Conservation (phyloP, 495 filamentous ascomycete genomes). For the Penicillium maclennaniae region DNA sequence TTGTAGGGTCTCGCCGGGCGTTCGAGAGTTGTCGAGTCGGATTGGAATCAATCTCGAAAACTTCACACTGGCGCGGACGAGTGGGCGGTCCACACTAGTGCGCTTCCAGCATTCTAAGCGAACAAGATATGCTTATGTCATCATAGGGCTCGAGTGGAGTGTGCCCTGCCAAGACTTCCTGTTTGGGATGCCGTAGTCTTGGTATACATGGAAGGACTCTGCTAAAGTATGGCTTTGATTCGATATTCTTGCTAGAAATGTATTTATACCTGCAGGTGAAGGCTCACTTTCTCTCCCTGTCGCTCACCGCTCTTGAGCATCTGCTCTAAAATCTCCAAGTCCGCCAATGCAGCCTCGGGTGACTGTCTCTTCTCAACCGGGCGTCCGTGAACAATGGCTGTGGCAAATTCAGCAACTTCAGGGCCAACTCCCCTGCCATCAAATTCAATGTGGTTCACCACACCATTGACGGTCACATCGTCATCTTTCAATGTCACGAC, state of each 20-base stretch:
- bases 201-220: neutral
- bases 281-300: constrained; percentile 43
- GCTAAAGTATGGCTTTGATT: neutral
- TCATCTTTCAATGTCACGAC: constrained; percentile 52
- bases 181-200: constrained; percentile 9
- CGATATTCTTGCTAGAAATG: neutral
- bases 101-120: constrained; percentile 40
- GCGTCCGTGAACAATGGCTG: constrained; percentile 45
- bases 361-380: constrained; percentile 51
- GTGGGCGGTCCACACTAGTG: constrained; percentile 39
- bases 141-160: constrained; percentile 17
- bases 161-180: constrained; percentile 29
- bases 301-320: constrained; percentile 61
- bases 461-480: constrained; percentile 50
- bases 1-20: constrained; percentile 44
- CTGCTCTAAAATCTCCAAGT: constrained; percentile 65
- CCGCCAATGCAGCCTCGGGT: constrained; percentile 63
- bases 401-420: constrained; percentile 65
- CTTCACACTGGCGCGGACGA: constrained; percentile 28
- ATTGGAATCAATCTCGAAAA: constrained; percentile 44
- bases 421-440: constrained; percentile 57
- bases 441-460: constrained; percentile 50
- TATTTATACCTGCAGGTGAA: constrained; percentile 20
- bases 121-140: constrained; percentile 24
- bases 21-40: constrained; percentile 49